Percentiles rank a stretch among this genome's conserved stretches.
These are phyloP conservation scores for Viola pubescens DNA, from an alignment of 441 rosid species.

Conservation along the genomic window DNA sequence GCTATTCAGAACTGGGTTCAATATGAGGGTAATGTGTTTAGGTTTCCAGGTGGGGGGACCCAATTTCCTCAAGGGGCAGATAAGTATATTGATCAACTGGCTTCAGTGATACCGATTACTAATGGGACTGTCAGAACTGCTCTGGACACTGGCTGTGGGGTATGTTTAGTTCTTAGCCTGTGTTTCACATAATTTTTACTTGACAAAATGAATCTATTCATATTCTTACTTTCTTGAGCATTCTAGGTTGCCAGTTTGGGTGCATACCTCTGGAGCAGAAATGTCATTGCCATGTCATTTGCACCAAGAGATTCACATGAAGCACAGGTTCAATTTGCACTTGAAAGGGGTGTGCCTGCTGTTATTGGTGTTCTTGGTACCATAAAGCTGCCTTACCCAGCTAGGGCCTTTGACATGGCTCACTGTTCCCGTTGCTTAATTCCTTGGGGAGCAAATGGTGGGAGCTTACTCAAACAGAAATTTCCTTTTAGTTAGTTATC, in stretches of 20 bases:
- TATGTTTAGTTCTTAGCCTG: conserved; percentile 24
- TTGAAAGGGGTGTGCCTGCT: conserved; percentile 98
- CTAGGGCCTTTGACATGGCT: conserved; percentile 94
- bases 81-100: conserved; percentile 83
- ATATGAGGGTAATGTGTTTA: conserved; percentile 84
- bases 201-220: not conserved
- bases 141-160: conserved; percentile 98
- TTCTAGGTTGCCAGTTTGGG: conserved; percentile 96
- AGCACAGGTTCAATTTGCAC: conserved; percentile 97
- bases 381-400: conserved; percentile 79
- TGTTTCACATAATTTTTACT: not conserved
- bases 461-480: conserved; percentile 18
- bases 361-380: conserved; percentile 95
- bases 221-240: not conserved
- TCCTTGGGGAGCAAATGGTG: conserved; percentile 93
- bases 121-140: conserved; percentile 96
- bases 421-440: conserved; percentile 97
- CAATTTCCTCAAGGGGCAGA: conserved; percentile 99
- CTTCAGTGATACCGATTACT: conserved; percentile 74
- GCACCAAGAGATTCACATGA: conserved; percentile 98
- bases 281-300: conserved; percentile 90
- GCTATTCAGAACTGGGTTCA: conserved; percentile 99
- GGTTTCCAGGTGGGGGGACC: conserved; percentile 98
- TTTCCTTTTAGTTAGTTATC: not conserved
- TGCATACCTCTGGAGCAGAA: conserved; percentile 94